These are phyloP conservation scores for Yarrowia alimentaria DNA, from an alignment of 805 yeast genomes.

Conservation along the genomic window DNA sequence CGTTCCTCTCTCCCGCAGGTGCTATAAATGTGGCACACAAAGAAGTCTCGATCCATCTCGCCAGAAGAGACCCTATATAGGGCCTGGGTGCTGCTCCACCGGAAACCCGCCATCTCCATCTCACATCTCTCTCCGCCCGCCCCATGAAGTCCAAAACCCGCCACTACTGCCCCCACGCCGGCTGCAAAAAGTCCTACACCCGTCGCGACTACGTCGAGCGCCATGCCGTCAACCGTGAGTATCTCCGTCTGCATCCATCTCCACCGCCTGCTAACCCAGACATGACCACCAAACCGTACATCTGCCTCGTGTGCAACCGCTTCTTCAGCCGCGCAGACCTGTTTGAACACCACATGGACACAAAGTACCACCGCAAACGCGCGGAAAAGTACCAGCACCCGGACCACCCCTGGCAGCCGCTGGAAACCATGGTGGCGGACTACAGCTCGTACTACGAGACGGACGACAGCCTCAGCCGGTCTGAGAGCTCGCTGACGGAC, in stretches of 20 bases:
- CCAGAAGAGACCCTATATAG: too few relatives aligned
- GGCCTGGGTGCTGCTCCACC: too few relatives aligned
- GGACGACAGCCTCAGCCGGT: too few relatives aligned
- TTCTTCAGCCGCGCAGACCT: constrained; percentile 40
- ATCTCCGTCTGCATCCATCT: not conserved
- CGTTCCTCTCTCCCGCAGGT: too few relatives aligned
- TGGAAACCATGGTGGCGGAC: not conserved
- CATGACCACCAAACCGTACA: constrained; percentile 14
- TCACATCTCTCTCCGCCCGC: not conserved
- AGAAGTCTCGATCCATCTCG: too few relatives aligned
- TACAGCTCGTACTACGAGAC: too few relatives aligned
- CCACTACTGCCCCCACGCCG: constrained; percentile 40
- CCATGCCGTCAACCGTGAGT: constrained; percentile 38
- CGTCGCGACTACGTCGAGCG: constrained; percentile 41
- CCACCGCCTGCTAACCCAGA: not conserved
- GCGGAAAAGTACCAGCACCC: constrained; percentile 20
- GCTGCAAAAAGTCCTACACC: constrained; percentile 40
- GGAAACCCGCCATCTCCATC: not conserved
- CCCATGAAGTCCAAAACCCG: constrained; percentile 29
- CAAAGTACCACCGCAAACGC: constrained; percentile 39
- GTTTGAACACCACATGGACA: constrained; percentile 40
- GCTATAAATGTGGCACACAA: too few relatives aligned
- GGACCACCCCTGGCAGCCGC: constrained; percentile 9
- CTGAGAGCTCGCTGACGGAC: not conserved
- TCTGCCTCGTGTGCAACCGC: constrained; percentile 40